Evolutionary conservation across 176 grass and related monocot genomes (phyloP).

Genomic region (Lolium rigidum): DNA sequence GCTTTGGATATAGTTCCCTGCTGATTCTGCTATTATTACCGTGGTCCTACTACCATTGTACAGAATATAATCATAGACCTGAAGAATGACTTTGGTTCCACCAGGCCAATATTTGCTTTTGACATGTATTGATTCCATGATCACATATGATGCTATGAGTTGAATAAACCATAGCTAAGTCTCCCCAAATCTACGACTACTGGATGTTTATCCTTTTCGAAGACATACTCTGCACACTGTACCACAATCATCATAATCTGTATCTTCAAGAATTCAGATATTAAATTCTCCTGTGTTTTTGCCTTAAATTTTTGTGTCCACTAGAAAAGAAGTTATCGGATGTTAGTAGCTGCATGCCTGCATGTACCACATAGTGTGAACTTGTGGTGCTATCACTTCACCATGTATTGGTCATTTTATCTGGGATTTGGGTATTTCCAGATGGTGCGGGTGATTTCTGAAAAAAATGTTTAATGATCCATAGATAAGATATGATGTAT

Average conservation of each 20-base stretch:
- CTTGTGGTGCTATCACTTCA: not conserved
- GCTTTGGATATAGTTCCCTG: not conserved
- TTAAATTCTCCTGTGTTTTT: not conserved
- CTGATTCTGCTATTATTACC: not conserved
- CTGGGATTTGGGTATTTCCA: not conserved
- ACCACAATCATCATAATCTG: not conserved
- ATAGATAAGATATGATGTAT: slow-evolving; percentile 4
- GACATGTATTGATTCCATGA: not conserved
- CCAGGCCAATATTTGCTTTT: slow-evolving; percentile 1
- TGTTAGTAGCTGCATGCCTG: too few species aligned
- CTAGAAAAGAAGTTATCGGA: not conserved
- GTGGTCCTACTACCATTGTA: not conserved
- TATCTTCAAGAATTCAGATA: not conserved
- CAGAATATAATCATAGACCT: slow-evolving; percentile 4
- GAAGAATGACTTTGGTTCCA: slow-evolving; percentile 1
- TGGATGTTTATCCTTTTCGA: slow-evolving; percentile 6
- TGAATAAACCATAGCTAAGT: not conserved
- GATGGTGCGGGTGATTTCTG: not conserved
- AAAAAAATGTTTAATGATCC: not conserved
- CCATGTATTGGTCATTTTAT: not conserved
- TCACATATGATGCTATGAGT: not conserved
- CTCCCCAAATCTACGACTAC: not conserved
- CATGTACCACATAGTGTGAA: slow-evolving; percentile 10
- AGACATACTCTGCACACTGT: not conserved
- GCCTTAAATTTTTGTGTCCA: not conserved